Conservation (phyloP, 495 filamentous ascomycete species). For the Penicillium lividum region DNA sequence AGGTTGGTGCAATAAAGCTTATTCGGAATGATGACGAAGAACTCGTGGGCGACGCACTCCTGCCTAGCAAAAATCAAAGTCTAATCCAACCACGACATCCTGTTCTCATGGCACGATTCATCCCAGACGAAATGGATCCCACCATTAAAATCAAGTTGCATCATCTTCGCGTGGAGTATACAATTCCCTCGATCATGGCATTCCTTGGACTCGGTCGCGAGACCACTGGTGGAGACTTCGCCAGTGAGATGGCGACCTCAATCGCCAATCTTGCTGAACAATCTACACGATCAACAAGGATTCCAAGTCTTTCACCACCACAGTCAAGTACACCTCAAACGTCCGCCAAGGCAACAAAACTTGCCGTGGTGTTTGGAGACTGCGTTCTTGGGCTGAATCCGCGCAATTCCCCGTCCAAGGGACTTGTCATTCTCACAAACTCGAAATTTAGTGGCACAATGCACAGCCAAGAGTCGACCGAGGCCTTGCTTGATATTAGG, state of each 20-base stretch:
- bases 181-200: conserved; percentile 76
- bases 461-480: conserved; percentile 59
- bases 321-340: conserved; percentile 17
- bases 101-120: conserved; percentile 77
- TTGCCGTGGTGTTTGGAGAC: conserved; percentile 75
- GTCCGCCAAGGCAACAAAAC: conserved; percentile 55
- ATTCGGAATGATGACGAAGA: conserved; percentile 68
- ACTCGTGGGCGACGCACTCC: conserved; percentile 59
- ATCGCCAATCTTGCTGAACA: conserved; percentile 72
- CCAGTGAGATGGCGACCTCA: conserved; percentile 74
- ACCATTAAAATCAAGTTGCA: conserved; percentile 83
- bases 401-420: conserved; percentile 68
- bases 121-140: conserved; percentile 92
- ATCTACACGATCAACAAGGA: conserved; percentile 21
- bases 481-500: conserved; percentile 64
- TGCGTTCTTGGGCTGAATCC: conserved; percentile 87
- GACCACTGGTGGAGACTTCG: conserved; percentile 69
- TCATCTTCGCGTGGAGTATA: conserved; percentile 81
- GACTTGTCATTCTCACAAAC: conserved; percentile 75
- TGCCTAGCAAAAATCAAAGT: conserved; percentile 19
- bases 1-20: conserved; percentile 60
- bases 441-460: conserved; percentile 64
- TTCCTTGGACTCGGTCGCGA: conserved; percentile 69
- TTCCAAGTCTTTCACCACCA: conserved; percentile 19
- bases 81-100: conserved; percentile 40